Base-by-base conservation (phyloP, 192 early-diverging fungal genomes). In the Coemansia sp. region DNA sequence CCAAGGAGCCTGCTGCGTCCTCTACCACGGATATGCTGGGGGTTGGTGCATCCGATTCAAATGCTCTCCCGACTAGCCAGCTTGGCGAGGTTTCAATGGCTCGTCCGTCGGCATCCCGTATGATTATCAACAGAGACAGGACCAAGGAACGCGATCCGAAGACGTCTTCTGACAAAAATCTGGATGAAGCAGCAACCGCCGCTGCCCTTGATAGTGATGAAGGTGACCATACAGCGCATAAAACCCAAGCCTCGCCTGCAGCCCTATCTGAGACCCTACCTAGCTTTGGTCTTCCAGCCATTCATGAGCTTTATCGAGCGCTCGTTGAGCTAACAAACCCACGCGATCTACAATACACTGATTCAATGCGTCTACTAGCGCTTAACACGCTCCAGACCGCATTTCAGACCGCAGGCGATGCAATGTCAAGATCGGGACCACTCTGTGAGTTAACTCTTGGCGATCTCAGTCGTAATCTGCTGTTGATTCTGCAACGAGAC, bases 261-360 rank as follows among this genome's bases (percentile, higher is more conserved):
- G 23, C 21, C 3, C 37, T 42, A 32, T 32, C 65, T 4, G 63
- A 56, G 18, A 21, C 39, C 3, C 56, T n/a, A 6, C 37, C 64
- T 11, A 67, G 69, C 57, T 82, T 82, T 76, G 93, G 93, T 1
- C 74, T 97, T 19, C 94, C 96, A 8, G 89, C 96, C 1, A 92
- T 94, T 43, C 84, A 90, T 38, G 97, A 99, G 77, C 86, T 97
- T 12, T 72, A 97, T 13, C 89, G 97, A 0, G 97, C 97, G 0
- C 84, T 99, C 6, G 91, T 95, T 19, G 92, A 93, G 6, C 81
- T 99, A 9, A 85, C 94, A 32, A 94, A 99, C 76, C 96, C 96
- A 12, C 87, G 88, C 21, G 93, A 98, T 63, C 82, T 90, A 65
- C 89, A 92, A 63, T 96, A 98, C 77, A 97, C 94, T 0, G 97